These are phyloP conservation scores for Cocos nucifera DNA, from an alignment of 176 grass and related monocot species.

Conservation along the genomic window DNA sequence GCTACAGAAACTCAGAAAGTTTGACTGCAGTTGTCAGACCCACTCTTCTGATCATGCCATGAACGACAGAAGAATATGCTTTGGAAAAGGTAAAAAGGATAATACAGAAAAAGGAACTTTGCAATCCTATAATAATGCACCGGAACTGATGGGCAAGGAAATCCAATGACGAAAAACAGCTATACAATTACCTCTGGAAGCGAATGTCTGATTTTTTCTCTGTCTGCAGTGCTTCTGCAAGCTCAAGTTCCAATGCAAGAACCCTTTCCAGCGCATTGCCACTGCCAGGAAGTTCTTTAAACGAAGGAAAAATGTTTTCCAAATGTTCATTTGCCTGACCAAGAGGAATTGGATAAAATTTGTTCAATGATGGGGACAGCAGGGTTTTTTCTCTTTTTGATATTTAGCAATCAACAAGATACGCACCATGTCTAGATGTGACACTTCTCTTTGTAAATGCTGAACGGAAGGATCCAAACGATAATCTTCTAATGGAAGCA, in stretches of 20 bases:
- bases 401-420: no score
- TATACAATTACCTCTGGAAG: slow-evolving; percentile 60
- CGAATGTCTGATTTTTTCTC: slow-evolving; percentile 65
- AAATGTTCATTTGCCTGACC: slow-evolving; percentile 85
- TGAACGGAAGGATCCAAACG: slow-evolving; percentile 52
- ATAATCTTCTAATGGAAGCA: slow-evolving; percentile 59
- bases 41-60: no score
- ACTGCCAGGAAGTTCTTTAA: slow-evolving; percentile 79
- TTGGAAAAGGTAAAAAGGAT: no score
- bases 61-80: no score
- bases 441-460: slow-evolving; percentile 73
- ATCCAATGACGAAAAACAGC: background rate
- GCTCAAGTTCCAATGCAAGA: slow-evolving; percentile 91
- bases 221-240: slow-evolving; percentile 70
- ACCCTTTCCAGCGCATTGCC: slow-evolving; percentile 90
- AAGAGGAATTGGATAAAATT: no score
- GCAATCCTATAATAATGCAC: no score
- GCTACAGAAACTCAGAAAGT: no score
- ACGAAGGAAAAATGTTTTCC: slow-evolving; percentile 64
- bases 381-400: no score
- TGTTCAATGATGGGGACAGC: no score
- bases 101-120: no score
- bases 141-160: no score
- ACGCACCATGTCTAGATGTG: slow-evolving; percentile 78
- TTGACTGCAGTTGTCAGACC: no score